phyloP scores from a whole-genome alignment of 164 flowering plant species.

The Aristolochia fimbriata region DNA sequence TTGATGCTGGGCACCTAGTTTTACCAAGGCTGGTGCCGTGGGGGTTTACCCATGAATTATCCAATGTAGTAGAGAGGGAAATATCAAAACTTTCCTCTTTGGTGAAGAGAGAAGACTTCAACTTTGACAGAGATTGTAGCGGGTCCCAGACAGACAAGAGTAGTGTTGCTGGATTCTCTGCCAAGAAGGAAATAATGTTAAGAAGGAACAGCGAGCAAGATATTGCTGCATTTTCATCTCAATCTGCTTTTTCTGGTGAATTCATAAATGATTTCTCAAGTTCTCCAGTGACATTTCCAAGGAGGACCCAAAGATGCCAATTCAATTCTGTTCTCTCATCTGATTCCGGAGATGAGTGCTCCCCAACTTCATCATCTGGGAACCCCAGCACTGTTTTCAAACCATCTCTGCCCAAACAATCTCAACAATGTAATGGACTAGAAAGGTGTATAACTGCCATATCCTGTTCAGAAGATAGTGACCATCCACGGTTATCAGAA shows the following conservation, averaged over 20 bases:
- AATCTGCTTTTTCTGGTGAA: slow-evolving; percentile 19
- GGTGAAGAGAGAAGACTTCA: slow-evolving; percentile 26
- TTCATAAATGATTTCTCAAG: slow-evolving; percentile 27
- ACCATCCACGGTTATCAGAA: slow-evolving; percentile 6
- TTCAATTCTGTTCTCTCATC: slow-evolving; percentile 41
- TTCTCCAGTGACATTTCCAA: slow-evolving; percentile 41
- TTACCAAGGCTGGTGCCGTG: slow-evolving; percentile 60
- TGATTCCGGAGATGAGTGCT: slow-evolving; percentile 49
- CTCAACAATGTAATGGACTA: too few relatives aligned
- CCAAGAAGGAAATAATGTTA: slow-evolving; percentile 63
- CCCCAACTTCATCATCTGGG: slow-evolving; percentile 6
- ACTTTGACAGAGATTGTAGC: slow-evolving; percentile 13
- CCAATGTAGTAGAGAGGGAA: slow-evolving; percentile 62
- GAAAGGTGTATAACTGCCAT: slow-evolving; percentile 8
- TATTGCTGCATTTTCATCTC: slow-evolving; percentile 18
- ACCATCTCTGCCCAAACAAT: slow-evolving; percentile 1
- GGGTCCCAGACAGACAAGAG: slow-evolving; percentile 9
- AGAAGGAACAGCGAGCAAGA: slow-evolving; percentile 29
- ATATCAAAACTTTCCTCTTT: slow-evolving; percentile 34
- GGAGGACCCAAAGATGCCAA: slow-evolving; percentile 27
- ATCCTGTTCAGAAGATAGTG: slow-evolving; percentile 60
- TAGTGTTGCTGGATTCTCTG: slow-evolving; percentile 25
- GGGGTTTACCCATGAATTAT: slow-evolving; percentile 53
- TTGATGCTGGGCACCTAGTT: slow-evolving; percentile 47
- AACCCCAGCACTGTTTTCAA: slow-evolving; percentile 2